Evolutionary conservation across 116 monocot genomes (phyloP).

Genomic region (Papilionanthe hybrid): DNA sequence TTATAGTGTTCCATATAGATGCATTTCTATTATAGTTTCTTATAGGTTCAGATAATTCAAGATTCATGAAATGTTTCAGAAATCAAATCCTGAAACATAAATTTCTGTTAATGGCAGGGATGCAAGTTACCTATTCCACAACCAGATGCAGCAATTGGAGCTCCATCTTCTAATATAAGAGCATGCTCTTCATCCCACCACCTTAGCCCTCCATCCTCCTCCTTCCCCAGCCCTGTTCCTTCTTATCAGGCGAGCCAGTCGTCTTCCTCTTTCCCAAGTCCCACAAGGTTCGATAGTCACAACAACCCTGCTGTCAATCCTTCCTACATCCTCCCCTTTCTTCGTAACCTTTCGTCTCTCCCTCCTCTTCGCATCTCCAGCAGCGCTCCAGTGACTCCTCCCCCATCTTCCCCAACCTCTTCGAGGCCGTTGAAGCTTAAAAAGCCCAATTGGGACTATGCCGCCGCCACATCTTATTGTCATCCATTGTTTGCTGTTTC

Average conservation of each 20-base stretch:
- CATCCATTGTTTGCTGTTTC: constrained; percentile 3
- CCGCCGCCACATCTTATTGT: not conserved
- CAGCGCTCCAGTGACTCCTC: constrained; percentile 26
- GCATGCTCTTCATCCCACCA: not conserved
- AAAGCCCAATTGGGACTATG: constrained; percentile 1
- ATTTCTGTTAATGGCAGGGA: constrained; percentile 40
- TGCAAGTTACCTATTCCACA: constrained; percentile 34
- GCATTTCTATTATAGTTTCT: too few relatives aligned
- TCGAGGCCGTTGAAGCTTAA: constrained; percentile 29
- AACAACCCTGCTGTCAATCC: constrained; percentile 21
- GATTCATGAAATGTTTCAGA: too few relatives aligned
- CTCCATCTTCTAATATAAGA: not conserved
- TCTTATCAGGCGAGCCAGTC: constrained; percentile 87
- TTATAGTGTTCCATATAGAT: too few relatives aligned
- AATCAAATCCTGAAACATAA: too few relatives aligned
- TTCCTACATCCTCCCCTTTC: constrained; percentile 16
- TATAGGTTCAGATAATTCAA: too few relatives aligned
- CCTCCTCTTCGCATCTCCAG: constrained; percentile 14
- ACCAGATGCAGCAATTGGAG: constrained; percentile 12
- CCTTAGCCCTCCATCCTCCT: constrained; percentile 9
- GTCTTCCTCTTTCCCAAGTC: constrained; percentile 23
- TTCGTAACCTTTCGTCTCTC: constrained; percentile 5
- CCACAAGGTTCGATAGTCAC: constrained; percentile 11
- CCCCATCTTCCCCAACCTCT: constrained; percentile 24
- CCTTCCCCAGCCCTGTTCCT: constrained; percentile 63